Conservation (phyloP, 106 monocot genomes). For the Allium fistulosum region DNA sequence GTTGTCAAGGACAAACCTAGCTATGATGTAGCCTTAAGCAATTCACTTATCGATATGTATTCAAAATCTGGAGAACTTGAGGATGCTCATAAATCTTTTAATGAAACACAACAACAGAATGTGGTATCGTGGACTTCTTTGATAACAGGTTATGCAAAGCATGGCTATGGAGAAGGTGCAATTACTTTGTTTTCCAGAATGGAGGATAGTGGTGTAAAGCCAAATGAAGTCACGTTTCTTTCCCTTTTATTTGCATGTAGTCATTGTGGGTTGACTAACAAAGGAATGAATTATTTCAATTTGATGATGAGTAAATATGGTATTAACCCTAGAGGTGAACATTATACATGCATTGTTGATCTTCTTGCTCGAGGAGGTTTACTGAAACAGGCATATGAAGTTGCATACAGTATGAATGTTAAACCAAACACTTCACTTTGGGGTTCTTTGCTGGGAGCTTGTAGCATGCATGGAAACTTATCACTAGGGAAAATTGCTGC, state of each 20-base stretch:
- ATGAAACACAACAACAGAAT: constrained; percentile 53
- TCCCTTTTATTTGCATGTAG: constrained; percentile 71
- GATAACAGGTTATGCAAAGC: constrained; percentile 53
- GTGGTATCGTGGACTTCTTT: constrained; percentile 84
- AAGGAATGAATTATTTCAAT: constrained; percentile 47
- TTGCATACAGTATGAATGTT: constrained; percentile 32
- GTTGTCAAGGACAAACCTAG: constrained; percentile 28
- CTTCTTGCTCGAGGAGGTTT: constrained; percentile 72
- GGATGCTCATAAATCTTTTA: constrained; percentile 58
- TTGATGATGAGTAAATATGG: constrained; percentile 60
- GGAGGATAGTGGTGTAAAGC: constrained; percentile 50
- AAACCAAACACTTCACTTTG: constrained; percentile 46
- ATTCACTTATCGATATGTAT: constrained; percentile 85
- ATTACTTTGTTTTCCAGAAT: constrained; percentile 46
- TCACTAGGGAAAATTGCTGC: constrained; percentile 43
- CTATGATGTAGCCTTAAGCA: constrained; percentile 57
- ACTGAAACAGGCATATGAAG: constrained; percentile 59
- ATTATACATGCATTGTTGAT: constrained; percentile 80
- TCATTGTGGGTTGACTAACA: constrained; percentile 52
- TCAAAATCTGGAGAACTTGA: constrained; percentile 66
- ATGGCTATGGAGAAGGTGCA: constrained; percentile 54
- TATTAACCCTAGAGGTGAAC: constrained; percentile 68
- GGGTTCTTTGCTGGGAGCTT: constrained; percentile 80
- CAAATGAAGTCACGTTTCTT: constrained; percentile 93
- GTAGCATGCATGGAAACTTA: constrained; percentile 47